Conservation (phyloP, 2,329 filamentous ascomycete genomes). For the Colletotrichum melonis region DNA sequence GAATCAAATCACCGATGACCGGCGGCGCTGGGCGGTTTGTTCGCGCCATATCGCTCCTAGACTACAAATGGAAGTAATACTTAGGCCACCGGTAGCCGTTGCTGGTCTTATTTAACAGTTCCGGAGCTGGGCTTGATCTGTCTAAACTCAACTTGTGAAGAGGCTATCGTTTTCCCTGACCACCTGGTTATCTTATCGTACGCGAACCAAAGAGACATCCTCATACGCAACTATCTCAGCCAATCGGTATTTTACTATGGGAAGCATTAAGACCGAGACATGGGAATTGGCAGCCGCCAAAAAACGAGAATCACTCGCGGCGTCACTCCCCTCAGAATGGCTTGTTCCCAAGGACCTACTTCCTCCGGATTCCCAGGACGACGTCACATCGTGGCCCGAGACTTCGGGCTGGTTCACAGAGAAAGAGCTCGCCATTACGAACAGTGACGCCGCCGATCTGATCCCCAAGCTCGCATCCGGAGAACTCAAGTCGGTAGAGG, state of each 20-base stretch:
- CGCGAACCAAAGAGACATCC: not conserved
- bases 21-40: not conserved
- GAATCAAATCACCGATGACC: conserved; percentile 13
- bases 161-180: not conserved
- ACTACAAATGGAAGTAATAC: not conserved
- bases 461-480: conserved; percentile 49
- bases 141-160: not conserved
- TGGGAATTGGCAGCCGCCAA: conserved; percentile 57
- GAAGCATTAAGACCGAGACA: conserved; percentile 26
- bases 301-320: conserved; percentile 54
- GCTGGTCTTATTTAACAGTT: conserved; percentile 24
- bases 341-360: conserved; percentile 63
- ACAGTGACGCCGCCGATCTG: conserved; percentile 45
- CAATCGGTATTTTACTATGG: not conserved
- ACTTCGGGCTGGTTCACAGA: conserved; percentile 69
- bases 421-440: conserved; percentile 53
- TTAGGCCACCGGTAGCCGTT: conserved; percentile 3
- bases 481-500: conserved; percentile 54
- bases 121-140: not conserved
- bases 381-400: conserved; percentile 67
- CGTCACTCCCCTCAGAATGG: conserved; percentile 69
- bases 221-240: not conserved
- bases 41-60: not conserved
- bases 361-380: conserved; percentile 63
- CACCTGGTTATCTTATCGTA: not conserved